Percentiles rank a stretch among this genome's conserved stretches.
phyloP scores from a whole-genome alignment of 768 basidiomycete genomes.

The Mycena leptocephala region DNA sequence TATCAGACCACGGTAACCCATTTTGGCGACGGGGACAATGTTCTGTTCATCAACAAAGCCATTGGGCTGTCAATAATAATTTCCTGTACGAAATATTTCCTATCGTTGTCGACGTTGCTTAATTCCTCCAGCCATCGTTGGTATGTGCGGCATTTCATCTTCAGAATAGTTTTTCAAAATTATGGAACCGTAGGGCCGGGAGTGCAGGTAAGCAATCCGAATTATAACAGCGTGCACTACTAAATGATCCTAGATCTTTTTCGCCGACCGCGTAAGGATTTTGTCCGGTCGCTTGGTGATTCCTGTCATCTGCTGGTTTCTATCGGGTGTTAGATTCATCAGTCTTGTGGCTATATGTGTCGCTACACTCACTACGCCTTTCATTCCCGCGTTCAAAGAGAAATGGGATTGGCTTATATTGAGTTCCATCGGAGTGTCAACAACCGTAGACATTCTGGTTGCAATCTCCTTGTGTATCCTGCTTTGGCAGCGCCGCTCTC shows the following conservation, averaged over 20 bases:
- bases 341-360: slow-evolving; percentile 8
- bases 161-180: no score
- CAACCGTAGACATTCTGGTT: slow-evolving; percentile 7
- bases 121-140: neutral
- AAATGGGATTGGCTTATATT: slow-evolving; percentile 17
- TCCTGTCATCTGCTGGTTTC: slow-evolving; percentile 11
- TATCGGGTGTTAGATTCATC: neutral
- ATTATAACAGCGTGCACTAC: neutral
- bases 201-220: neutral
- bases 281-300: neutral
- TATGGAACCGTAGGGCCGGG: neutral
- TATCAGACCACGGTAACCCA: slow-evolving; percentile 10
- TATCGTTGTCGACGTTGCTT: neutral
- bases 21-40: slow-evolving; percentile 5
- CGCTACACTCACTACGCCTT: slow-evolving; percentile 1
- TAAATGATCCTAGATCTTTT: neutral
- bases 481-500: slow-evolving; percentile 16
- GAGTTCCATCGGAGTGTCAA: neutral
- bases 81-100: neutral
- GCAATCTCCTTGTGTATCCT: neutral
- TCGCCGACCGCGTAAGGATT: slow-evolving; percentile 7
- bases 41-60: slow-evolving; percentile 16
- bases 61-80: slow-evolving; percentile 17
- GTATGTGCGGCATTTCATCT: neutral
- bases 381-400: slow-evolving; percentile 18